A percentile compares a stretch with the other conserved stretches of the same genome.
Evolutionary conservation across 306 rosid genomes (phyloP).

Genomic region (Crotalaria pallida): DNA sequence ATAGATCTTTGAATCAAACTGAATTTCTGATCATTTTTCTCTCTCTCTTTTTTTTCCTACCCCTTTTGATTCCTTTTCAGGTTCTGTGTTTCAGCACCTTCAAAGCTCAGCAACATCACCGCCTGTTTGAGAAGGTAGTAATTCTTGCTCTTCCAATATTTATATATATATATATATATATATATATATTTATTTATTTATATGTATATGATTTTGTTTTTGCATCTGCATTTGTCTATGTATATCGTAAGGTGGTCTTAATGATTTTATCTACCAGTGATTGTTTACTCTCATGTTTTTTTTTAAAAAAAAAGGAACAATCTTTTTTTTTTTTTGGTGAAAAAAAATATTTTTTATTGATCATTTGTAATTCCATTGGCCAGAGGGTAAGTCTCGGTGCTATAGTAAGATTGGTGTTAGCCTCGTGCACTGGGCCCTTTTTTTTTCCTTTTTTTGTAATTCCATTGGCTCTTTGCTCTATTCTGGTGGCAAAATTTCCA

Average conservation of each 20-base stretch:
- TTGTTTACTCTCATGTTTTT: not conserved
- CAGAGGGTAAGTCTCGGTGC: too few species aligned
- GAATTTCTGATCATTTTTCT: conserved; percentile 17
- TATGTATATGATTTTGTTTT: not conserved
- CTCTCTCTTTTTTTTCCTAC: not conserved
- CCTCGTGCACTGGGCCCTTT: too few species aligned
- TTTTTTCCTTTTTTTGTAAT: too few species aligned
- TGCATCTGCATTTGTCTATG: conserved; percentile 25
- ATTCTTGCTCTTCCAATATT: not conserved
- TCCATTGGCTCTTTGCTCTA: not conserved
- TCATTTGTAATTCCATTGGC: not conserved
- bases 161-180: not conserved
- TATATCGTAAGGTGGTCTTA: not conserved
- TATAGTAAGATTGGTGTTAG: too few species aligned
- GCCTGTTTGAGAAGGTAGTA: conserved; percentile 24
- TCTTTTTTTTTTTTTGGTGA: not conserved
- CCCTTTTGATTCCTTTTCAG: conserved; percentile 26
- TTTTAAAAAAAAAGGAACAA: not conserved
- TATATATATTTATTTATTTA: not conserved
- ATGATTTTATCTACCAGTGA: not conserved
- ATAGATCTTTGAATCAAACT: conserved; percentile 26
- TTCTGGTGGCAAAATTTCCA: not conserved
- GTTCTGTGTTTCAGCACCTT: conserved; percentile 20
- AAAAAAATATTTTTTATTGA: not conserved
- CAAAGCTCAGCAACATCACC: conserved; percentile 24